These are phyloP conservation scores for Apium graveolens DNA, from an alignment of 129 eudicot species.

Conservation along the genomic window DNA sequence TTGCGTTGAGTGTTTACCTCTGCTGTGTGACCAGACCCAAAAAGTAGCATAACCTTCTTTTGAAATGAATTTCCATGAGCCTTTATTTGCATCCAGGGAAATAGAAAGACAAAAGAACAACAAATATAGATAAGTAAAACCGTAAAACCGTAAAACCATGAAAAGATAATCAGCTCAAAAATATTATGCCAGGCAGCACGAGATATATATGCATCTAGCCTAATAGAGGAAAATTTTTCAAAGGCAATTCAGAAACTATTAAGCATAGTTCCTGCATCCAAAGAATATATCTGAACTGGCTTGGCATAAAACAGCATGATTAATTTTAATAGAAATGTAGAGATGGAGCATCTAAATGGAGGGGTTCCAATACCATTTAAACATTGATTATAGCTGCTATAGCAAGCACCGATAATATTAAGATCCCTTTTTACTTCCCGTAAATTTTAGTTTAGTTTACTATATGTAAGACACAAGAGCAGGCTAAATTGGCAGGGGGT, in stretches of 20 bases:
- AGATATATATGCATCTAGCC: not conserved
- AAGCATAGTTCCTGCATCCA: not conserved
- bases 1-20: slow-evolving; percentile 40
- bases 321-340: not conserved
- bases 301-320: not conserved
- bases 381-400: not conserved
- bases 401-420: not conserved
- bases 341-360: not conserved
- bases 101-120: not conserved
- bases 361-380: not conserved
- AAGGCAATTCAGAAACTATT: not conserved
- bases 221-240: not conserved
- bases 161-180: not conserved
- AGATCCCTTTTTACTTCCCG: not conserved
- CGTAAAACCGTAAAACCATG: not conserved
- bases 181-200: not conserved
- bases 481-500: not conserved
- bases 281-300: not conserved
- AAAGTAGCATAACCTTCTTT: slow-evolving; percentile 72
- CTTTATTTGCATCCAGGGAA: slow-evolving; percentile 25
- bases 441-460: not conserved
- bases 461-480: not conserved
- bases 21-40: slow-evolving; percentile 61
- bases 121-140: not conserved
- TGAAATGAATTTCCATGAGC: slow-evolving; percentile 95